Evolutionary conservation across 768 basidiomycete genomes (phyloP).

Genomic region (Rhizopogon vesiculosus): DNA sequence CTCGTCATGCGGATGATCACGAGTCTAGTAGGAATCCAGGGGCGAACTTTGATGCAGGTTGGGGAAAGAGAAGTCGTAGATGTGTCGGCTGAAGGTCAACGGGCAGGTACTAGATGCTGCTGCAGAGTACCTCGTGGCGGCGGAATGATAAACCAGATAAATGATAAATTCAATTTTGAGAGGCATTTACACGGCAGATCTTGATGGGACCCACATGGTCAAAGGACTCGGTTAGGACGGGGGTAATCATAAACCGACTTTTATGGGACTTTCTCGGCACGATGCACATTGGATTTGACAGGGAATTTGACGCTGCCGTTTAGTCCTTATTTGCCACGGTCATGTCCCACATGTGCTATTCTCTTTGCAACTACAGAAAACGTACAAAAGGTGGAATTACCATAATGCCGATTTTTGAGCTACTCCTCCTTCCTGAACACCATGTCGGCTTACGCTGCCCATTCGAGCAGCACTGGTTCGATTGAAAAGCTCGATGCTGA

Average conservation of each 20-base stretch:
- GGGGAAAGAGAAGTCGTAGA: too few relatives aligned
- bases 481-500: slow-evolving; percentile 16
- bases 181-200: too few relatives aligned
- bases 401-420: neutral
- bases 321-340: neutral
- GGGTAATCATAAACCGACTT: neutral
- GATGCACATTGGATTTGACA: neutral
- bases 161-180: neutral
- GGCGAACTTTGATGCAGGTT: too few relatives aligned
- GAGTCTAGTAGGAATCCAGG: too few relatives aligned
- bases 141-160: too few relatives aligned
- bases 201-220: neutral
- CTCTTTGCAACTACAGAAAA: neutral
- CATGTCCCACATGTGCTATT: neutral
- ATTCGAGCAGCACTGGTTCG: slow-evolving; percentile 13
- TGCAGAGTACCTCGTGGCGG: too few relatives aligned
- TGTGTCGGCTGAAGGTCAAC: too few relatives aligned
- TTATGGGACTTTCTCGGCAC: neutral
- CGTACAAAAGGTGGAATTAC: neutral
- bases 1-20: too few relatives aligned
- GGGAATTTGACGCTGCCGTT: neutral
- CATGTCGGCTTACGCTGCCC: slow-evolving; percentile 17
- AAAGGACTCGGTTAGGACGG: too few relatives aligned
- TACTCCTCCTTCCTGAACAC: neutral
- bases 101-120: too few relatives aligned